These are phyloP conservation scores for Teratosphaeria pseudoeucalypti DNA, from an alignment of 2,329 filamentous ascomycete genomes.

Conservation along the genomic window DNA sequence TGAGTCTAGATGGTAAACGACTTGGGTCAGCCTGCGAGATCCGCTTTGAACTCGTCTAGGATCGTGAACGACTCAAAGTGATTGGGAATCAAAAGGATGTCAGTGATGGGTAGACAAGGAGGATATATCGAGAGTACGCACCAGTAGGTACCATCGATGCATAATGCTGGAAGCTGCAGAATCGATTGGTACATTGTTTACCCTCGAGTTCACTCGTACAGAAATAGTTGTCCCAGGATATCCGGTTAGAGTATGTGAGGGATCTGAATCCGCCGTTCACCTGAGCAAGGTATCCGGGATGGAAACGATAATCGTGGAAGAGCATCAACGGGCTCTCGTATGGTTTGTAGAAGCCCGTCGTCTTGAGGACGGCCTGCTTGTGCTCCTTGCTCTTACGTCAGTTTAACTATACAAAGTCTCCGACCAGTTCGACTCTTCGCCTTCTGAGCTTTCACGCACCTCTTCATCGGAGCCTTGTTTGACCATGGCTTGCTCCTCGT, in stretches of 20 bases:
- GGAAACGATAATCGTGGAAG: conserved; percentile 85
- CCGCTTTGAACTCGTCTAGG: not conserved
- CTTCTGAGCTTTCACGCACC: conserved; percentile 8
- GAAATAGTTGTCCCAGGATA: conserved; percentile 62
- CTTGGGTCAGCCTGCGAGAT: conserved; percentile 15
- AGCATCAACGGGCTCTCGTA: conserved; percentile 75
- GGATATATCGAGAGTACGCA: conserved; percentile 44
- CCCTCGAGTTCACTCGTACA: conserved; percentile 67
- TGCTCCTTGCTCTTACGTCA: conserved; percentile 7
- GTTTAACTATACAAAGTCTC: conserved; percentile 1
- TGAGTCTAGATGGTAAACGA: conserved; percentile 24
- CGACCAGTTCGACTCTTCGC: conserved; percentile 5
- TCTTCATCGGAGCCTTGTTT: not conserved
- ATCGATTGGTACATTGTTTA: conserved; percentile 60
- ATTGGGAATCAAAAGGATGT: not conserved
- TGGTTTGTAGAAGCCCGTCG: conserved; percentile 34
- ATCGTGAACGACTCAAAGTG: not conserved
- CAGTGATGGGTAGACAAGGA: not conserved
- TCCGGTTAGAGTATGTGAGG: conserved; percentile 85
- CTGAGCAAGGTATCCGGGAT: conserved; percentile 57
- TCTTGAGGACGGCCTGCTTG: not conserved
- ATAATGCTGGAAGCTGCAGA: conserved; percentile 76
- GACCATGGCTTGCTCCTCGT: conserved; percentile 8
- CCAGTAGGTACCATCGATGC: conserved; percentile 57
- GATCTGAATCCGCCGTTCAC: conserved; percentile 74